Evolutionary conservation across 192 early-diverging fungal species (phyloP), one percentile per base, ranked within the genome.

Genomic region (Coemansia aciculifera): DNA sequence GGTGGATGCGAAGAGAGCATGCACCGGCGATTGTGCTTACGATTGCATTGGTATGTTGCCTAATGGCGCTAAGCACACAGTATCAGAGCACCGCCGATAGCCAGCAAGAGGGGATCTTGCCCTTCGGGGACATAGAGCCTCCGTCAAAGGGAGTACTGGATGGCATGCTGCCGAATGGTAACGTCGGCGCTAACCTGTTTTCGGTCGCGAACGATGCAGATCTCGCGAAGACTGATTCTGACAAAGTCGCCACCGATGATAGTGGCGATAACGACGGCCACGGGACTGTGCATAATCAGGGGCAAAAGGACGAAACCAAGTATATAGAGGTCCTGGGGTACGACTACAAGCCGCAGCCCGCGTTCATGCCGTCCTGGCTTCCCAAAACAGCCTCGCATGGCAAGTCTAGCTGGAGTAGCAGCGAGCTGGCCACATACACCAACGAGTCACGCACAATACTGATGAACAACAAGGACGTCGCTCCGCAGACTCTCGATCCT

Each of bases 311-410:
- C 12, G 17, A 40, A 7, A 27, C 60, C 34, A 63, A 59, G 6
- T 73, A 73, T n/a, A 73, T 81, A 11, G 74, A 81, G 42, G 79
- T 77, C 0, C 61, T 81, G 9, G 74, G 71, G 7, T 64, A 61
- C 42, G 27, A 64, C n/a, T 76, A 77, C 62, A 57, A 43, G 13
- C 79, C 79, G 15, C 69, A 73, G 31, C 17, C 61, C 29, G 63
- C 42, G 8, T 9, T 71, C 23, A 76, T 76, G 74, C 79, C 79
- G 17, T 77, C 79, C 9, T 81, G 74, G 79, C 68, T 71, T 51
- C 79, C 79, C 43, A 67, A 66, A 29, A 38, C 37, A 24, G 2
- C 67, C 1, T 57, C 54, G 3, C 39, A 65, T 4, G 54, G 44
- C 32, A 61, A 39, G 54, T 17, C 54, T 17, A 32, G 54, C 15